Conservation (phyloP, 73 alveolate genomes). For the Breviolum minutum region DNA sequence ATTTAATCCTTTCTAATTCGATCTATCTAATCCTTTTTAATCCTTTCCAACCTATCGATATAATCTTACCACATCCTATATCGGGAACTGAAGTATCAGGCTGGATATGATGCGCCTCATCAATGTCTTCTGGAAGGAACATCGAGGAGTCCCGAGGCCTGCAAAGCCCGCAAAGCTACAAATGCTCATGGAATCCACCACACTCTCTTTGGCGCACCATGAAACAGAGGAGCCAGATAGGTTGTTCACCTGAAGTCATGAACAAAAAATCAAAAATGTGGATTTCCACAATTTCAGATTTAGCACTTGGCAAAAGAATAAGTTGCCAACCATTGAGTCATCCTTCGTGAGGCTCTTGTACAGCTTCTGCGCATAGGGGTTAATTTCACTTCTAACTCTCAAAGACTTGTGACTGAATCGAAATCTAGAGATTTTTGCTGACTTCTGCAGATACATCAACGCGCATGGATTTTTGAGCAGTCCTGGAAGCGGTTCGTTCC, state of each 20-base stretch:
- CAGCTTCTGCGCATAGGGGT: slow-evolving; percentile 25
- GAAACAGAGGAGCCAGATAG: slow-evolving; percentile 50
- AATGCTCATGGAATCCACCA: neutral
- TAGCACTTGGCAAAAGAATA: neutral
- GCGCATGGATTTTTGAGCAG: neutral
- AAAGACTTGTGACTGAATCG: neutral
- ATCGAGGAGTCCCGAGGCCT: slow-evolving; percentile 85
- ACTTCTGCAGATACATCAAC: neutral
- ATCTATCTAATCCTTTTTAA: too few species aligned
- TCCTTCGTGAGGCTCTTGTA: slow-evolving; percentile 84
- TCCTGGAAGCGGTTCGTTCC: slow-evolving; percentile 90
- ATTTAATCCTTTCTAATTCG: too few species aligned
- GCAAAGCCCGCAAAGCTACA: neutral
- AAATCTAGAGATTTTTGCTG: neutral
- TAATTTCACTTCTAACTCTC: neutral
- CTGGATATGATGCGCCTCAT: neutral
- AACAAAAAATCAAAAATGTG: neutral
- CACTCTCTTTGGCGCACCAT: neutral
- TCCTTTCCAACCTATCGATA: too few species aligned
- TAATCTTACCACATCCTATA: too few species aligned
- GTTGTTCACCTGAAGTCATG: slow-evolving; percentile 26
- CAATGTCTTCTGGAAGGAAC: slow-evolving; percentile 83
- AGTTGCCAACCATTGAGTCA: slow-evolving; percentile 16
- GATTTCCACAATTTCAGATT: neutral
- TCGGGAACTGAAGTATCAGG: too few species aligned